Conservation (phyloP, 805 yeast genomes). For the Wickerhamiella australiensis region DNA sequence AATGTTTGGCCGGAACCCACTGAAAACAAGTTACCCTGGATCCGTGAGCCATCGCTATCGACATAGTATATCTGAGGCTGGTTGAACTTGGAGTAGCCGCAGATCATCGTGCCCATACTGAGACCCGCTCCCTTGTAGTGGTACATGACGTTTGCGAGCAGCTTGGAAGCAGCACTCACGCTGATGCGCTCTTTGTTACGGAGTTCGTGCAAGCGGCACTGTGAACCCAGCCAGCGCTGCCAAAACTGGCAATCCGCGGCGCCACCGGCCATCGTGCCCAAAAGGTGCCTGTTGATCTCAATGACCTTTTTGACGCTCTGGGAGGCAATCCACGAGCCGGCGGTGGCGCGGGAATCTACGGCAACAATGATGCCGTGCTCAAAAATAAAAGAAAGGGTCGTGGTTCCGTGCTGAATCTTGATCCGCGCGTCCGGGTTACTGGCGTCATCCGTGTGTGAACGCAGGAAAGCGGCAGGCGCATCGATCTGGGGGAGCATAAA, state of each 20-base stretch:
- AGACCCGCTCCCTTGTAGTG: constrained; percentile 96
- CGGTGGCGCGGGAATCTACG: constrained; percentile 96
- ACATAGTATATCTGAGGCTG: constrained; percentile 94
- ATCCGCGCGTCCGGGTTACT: constrained; percentile 86
- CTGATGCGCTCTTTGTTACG: constrained; percentile 90
- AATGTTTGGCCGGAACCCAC: constrained; percentile 99
- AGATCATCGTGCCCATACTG: constrained; percentile 98
- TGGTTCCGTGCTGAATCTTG: constrained; percentile 98
- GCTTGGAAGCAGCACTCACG: constrained; percentile 94
- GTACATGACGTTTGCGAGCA: constrained; percentile 78
- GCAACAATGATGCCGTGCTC: constrained; percentile 92
- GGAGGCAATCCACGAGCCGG: constrained; percentile 96
- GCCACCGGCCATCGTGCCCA: constrained; percentile 99
- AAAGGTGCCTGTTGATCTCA: constrained; percentile 84
- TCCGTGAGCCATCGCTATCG: constrained; percentile 92
- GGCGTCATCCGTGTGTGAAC: constrained; percentile 97
- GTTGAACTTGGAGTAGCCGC: constrained; percentile 91
- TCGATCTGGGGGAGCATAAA: constrained; percentile 70
- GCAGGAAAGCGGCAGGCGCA: constrained; percentile 78
- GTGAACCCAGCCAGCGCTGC: constrained; percentile 98
- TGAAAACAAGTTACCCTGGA: constrained; percentile 88
- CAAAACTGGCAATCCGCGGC: constrained; percentile 99
- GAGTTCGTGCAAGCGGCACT: constrained; percentile 88
- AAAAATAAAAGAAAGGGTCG: constrained; percentile 91
- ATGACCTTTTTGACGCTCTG: constrained; percentile 96